Conservation (phyloP, 177 flowering plant species). For the Tripterygium wilfordii region DNA sequence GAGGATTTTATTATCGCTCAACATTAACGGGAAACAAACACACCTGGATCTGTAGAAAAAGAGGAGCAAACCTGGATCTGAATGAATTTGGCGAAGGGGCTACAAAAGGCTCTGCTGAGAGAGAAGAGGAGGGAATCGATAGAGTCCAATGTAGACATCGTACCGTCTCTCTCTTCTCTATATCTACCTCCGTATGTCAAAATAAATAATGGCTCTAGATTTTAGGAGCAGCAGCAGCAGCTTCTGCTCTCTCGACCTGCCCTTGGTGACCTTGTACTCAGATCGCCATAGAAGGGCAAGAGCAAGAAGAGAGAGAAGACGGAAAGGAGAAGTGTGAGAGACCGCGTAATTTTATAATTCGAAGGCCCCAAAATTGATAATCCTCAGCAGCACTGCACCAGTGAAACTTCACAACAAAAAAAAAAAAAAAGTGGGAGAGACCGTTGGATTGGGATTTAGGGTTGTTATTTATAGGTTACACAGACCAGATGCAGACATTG, state of each 20-base stretch:
- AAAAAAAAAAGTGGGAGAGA: conserved; percentile 16
- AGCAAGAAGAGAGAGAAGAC: conserved; percentile 5
- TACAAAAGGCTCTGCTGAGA: conserved; percentile 61
- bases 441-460: conserved; percentile 12
- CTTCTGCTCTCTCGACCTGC: background rate
- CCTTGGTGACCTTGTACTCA: background rate
- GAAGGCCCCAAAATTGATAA: too few relatives aligned
- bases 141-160: conserved; percentile 34
- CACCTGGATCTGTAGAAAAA: too few relatives aligned
- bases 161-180: background rate
- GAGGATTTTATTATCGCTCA: conserved; percentile 4
- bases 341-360: conserved; percentile 27
- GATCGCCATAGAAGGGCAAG: background rate
- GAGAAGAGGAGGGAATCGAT: conserved; percentile 58
- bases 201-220: too few relatives aligned
- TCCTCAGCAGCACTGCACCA: background rate
- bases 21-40: too few relatives aligned
- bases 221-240: background rate
- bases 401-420: background rate
- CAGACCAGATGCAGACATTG: too few relatives aligned
- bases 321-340: conserved; percentile 12
- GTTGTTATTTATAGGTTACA: conserved; percentile 6
- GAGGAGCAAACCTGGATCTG: conserved; percentile 83
- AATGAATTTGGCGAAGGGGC: conserved; percentile 62
- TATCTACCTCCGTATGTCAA: background rate